These are phyloP conservation scores for Penicillium tannophilum DNA, from an alignment of 495 filamentous ascomycete species.

Conservation along the genomic window DNA sequence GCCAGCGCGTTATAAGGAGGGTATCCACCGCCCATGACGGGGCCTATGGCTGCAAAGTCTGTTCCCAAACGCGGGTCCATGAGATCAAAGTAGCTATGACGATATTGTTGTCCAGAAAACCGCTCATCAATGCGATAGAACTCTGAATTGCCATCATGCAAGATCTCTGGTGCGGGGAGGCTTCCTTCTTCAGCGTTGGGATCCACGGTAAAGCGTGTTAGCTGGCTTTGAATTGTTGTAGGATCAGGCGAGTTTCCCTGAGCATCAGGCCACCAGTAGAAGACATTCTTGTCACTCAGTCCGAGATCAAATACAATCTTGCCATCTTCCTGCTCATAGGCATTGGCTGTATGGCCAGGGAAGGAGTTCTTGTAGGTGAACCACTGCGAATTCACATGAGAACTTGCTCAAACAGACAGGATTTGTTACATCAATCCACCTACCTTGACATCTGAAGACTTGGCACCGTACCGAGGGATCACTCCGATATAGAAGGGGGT, in stretches of 20 bases:
- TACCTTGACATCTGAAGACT: slow-evolving; percentile 51
- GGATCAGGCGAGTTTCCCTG: slow-evolving; percentile 23
- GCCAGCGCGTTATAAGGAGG: slow-evolving; percentile 43
- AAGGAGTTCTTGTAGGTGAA: slow-evolving; percentile 31
- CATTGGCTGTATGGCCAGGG: slow-evolving; percentile 53
- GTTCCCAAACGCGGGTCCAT: slow-evolving; percentile 48
- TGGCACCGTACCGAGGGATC: slow-evolving; percentile 49
- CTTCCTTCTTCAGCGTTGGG: slow-evolving; percentile 11
- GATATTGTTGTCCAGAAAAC: slow-evolving; percentile 50
- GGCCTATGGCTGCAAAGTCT: slow-evolving; percentile 35
- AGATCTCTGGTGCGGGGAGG: slow-evolving; percentile 34
- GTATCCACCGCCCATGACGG: slow-evolving; percentile 34
- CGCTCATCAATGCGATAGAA: slow-evolving; percentile 64
- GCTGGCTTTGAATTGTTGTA: slow-evolving; percentile 28
- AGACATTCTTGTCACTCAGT: slow-evolving; percentile 58
- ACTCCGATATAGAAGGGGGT: slow-evolving; percentile 55
- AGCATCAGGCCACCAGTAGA: slow-evolving; percentile 58
- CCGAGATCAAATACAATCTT: slow-evolving; percentile 55
- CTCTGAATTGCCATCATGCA: slow-evolving; percentile 51
- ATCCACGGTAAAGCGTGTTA: slow-evolving; percentile 26
- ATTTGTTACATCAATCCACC: neutral
- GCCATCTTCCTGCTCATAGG: slow-evolving; percentile 52
- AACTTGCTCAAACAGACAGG: neutral
- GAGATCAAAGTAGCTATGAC: slow-evolving; percentile 56
- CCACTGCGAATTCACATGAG: slow-evolving; percentile 12